Evolutionary conservation across 805 yeast species (phyloP), one percentile per base, ranked within the genome.

Genomic region (Metschnikowia shivogae): DNA sequence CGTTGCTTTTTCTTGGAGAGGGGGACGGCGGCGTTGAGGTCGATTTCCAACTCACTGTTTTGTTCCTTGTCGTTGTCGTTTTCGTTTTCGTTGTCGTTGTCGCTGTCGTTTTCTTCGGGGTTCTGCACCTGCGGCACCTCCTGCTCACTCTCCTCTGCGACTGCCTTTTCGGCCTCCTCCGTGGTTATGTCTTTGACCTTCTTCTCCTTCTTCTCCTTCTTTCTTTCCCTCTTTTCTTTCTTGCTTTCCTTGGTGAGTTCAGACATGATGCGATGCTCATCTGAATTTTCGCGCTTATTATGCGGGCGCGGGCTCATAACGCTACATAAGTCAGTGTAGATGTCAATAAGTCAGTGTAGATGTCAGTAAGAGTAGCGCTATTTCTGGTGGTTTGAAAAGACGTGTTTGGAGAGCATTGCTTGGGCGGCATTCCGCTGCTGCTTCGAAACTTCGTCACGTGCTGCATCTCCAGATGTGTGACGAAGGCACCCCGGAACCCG

Each of bases 1-100:
- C 98, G 84, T 58, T 85, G 84, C 65, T 92, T 96, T 64, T 93
- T 92, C 64, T 88, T 90, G 10, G 97, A 89, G 40, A 90, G 70
- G 1, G 99, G 57, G 8, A 45, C 50, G 5, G 48, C 81, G 39
- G 81, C 85, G 20, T 70, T 67, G 43, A 86, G 67, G 58, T 85
- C 86, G 48, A 86, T 84, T 53, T 81, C 86, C 42, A 86, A 74
- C 58, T 83, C 88, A 9, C 36, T 36, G 20, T 40, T 26, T 5
- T 13, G 43, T 2, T 22, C 24, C 7, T 7, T 35, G 13, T 13
- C 33, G 17, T n/a, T 30, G 7, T 20, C 27, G n/a, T 24, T 30
- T 12, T n/a, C 32, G 17, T 26, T n/a, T 14, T 13, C 29, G 20
- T 5, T 32, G 30, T 7, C 19, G 29, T 5, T 6, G 20, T 29